Conservation (phyloP, 2,329 filamentous ascomycete genomes). For the Ophiostoma sp. region DNA sequence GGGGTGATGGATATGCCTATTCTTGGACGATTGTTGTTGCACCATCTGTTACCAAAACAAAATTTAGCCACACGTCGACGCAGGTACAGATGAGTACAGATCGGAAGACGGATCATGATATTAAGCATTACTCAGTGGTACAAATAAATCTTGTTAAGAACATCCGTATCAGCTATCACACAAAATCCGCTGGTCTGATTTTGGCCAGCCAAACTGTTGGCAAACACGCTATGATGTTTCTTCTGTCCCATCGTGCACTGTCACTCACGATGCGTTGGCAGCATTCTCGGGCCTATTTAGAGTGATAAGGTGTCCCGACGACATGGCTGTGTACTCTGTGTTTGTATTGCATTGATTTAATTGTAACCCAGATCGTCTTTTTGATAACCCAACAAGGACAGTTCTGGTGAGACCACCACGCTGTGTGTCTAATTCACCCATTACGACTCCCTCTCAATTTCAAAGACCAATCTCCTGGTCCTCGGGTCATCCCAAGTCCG, state of each 20-base stretch:
- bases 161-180: background rate
- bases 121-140: too few relatives aligned
- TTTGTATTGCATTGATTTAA: background rate
- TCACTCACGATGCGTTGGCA: background rate
- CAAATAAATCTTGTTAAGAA: background rate
- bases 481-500: conserved; percentile 33
- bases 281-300: conserved; percentile 6
- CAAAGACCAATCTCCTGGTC: conserved; percentile 30
- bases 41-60: background rate
- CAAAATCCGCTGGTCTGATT: background rate
- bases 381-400: background rate
- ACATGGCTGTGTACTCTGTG: background rate
- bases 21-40: background rate
- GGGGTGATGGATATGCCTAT: background rate
- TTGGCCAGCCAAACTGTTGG: background rate
- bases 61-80: background rate
- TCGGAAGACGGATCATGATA: background rate
- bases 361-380: background rate
- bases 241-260: background rate
- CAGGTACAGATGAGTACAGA: background rate
- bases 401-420: background rate
- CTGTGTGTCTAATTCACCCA: background rate
- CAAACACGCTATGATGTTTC: too few relatives aligned
- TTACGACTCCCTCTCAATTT: conserved; percentile 26
- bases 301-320: background rate